Conservation (phyloP, 371 early-diverging fungal species). For the Chytridium lagenaria region DNA sequence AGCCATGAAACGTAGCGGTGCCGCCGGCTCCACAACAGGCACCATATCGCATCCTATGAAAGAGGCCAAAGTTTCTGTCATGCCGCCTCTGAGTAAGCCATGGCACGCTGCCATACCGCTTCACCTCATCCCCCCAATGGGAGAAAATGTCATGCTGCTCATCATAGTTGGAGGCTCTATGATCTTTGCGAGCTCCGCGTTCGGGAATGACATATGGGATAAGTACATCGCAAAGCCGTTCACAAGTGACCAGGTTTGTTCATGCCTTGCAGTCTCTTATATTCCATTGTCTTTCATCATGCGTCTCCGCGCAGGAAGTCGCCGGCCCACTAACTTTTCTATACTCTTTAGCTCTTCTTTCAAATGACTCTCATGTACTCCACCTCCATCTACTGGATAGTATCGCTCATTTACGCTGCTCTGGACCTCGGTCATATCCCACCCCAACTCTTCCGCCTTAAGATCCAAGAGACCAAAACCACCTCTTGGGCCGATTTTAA, state of each 20-base stretch:
- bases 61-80: too few relatives aligned
- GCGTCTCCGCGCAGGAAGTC: not conserved
- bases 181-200: not conserved
- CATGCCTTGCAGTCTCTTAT: not conserved
- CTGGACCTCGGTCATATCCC: conserved; percentile 20
- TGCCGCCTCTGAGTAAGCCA: too few relatives aligned
- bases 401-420: conserved; percentile 12
- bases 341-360: conserved; percentile 12
- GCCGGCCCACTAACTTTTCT: not conserved
- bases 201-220: not conserved
- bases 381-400: conserved; percentile 8
- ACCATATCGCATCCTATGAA: too few relatives aligned
- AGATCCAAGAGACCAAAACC: conserved; percentile 19
- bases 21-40: too few relatives aligned
- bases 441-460: not conserved
- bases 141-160: not conserved
- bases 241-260: conserved; percentile 4
- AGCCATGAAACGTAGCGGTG: too few relatives aligned
- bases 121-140: not conserved
- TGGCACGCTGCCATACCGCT: not conserved
- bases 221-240: conserved; percentile 4
- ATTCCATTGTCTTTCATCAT: not conserved
- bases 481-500: conserved; percentile 1
- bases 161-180: not conserved
- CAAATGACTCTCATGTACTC: conserved; percentile 11